Base-by-base conservation (phyloP, 768 basidiomycete species). In the Rhodocollybia butyracea region DNA sequence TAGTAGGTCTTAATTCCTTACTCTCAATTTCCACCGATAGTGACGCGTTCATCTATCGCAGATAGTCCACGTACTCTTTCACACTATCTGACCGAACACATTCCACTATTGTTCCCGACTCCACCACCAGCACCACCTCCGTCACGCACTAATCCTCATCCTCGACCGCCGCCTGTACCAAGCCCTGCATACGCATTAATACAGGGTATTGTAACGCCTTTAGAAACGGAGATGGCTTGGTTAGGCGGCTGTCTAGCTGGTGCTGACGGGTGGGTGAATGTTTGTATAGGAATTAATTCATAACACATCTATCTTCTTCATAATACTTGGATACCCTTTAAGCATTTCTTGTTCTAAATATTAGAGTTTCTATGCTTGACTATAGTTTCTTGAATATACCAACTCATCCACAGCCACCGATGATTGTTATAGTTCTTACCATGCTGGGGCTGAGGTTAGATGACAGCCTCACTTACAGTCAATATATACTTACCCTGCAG, bases 201-300 rank as follows among this genome's bases (percentile, higher is more conserved):
- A 12, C 96, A 98, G 66, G 96, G 97, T 12, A 85, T 98, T 19
- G 70, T 80, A 2, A 71, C 88, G 1, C 97, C 96, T 1, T 76
- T 83, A 7, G 94, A 97, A 29, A 80, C 93, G 5, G 96, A 98
- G 65, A 78, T 98, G 70, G 93, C 88, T 4, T 97, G 96, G 95
- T 69, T 98, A n/a, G 89, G 92, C 10, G 87, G 91, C 19, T 94
- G 93, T 63, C 74, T 98, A 70, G 84, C 88, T 12, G 94, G 94
- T 7, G 92, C 94, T 12, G 97, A 98, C 64, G 97, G 97, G 5
- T 98, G 94, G 94, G 78, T 96, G 27, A 89, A 91, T 66, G 78
- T 98, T 51, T 95, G 93, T 65, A 75, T 97, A 27, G 90, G 89
- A 15, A 70, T 89, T 55, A 63, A 57, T 57, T 64, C 65, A 61